Evolutionary conservation across 2,329 filamentous ascomycete genomes (phyloP).

Genomic region (Diaporthe sp.): DNA sequence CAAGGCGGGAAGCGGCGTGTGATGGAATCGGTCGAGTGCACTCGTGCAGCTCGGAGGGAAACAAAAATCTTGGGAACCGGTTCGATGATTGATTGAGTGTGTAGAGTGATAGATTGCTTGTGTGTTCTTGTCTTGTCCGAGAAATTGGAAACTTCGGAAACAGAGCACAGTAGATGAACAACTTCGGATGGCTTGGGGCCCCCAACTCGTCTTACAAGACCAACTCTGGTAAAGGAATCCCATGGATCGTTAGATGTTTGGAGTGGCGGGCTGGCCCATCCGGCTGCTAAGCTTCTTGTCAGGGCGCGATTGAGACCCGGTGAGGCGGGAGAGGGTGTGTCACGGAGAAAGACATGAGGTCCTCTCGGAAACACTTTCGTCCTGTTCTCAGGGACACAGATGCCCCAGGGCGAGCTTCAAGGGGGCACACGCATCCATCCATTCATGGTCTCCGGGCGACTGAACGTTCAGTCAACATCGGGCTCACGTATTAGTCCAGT

Average conservation of each 20-base stretch:
- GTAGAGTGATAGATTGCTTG: neutral
- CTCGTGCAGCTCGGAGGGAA: slow-evolving; percentile 1
- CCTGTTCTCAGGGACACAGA: slow-evolving; percentile 5
- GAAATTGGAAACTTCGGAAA: slow-evolving; percentile 26
- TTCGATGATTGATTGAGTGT: neutral
- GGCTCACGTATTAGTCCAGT: neutral
- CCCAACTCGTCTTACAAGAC: slow-evolving; percentile 14
- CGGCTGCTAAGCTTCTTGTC: slow-evolving; percentile 19
- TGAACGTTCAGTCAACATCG: neutral
- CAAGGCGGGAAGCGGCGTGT: neutral
- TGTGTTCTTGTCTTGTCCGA: slow-evolving; percentile 7
- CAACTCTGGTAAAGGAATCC: slow-evolving; percentile 19
- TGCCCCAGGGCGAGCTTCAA: slow-evolving; percentile 1
- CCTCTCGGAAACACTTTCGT: slow-evolving; percentile 13
- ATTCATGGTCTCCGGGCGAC: neutral
- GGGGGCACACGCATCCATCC: neutral
- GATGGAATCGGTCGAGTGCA: neutral
- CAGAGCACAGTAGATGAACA: slow-evolving; percentile 11
- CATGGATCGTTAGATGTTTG: slow-evolving; percentile 21
- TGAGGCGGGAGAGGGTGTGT: slow-evolving; percentile 22
- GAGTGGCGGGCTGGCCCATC: neutral
- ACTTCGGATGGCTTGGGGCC: slow-evolving; percentile 16
- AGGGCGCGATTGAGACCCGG: slow-evolving; percentile 5
- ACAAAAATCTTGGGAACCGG: neutral
- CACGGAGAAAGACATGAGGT: slow-evolving; percentile 9